A percentile compares a stretch with the other conserved stretches of the same genome.
Evolutionary conservation across 208 protist genomes (phyloP).

Genomic region (Trypanosoma melophagium): DNA sequence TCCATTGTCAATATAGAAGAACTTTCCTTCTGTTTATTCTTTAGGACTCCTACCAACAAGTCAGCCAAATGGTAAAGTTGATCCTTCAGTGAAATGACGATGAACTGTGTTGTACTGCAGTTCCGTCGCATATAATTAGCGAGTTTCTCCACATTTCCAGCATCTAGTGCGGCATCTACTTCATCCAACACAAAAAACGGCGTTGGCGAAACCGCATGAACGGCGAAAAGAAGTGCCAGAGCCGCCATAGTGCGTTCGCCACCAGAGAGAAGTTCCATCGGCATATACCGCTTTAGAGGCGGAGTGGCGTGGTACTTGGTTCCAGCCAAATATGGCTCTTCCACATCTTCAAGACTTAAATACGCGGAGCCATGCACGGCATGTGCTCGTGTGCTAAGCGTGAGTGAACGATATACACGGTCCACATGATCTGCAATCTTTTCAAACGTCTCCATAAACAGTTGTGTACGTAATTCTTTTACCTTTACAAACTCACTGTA

Average conservation of each 20-base stretch:
- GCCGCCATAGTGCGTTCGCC: constrained; percentile 99
- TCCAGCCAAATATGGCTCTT: constrained; percentile 96
- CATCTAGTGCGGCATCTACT: constrained; percentile 98
- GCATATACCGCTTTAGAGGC: constrained; percentile 96
- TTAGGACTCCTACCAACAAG: constrained; percentile 95
- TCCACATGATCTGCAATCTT: constrained; percentile 89
- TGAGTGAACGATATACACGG: constrained; percentile 96
- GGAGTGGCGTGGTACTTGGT: constrained; percentile 97
- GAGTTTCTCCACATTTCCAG: constrained; percentile 95
- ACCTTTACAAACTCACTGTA: constrained; percentile 81
- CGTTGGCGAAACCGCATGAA: constrained; percentile 94
- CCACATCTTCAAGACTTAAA: constrained; percentile 93
- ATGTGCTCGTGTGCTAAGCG: constrained; percentile 69
- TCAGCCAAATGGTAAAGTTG: constrained; percentile 95
- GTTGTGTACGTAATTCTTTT: constrained; percentile 82
- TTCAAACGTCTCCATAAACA: constrained; percentile 94
- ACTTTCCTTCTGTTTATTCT: constrained; percentile 82
- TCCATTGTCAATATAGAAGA: constrained; percentile 89
- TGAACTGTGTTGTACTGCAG: constrained; percentile 89
- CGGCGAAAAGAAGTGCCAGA: constrained; percentile 97
- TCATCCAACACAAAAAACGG: constrained; percentile 99
- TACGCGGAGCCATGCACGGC: constrained; percentile 92
- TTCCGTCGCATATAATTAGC: constrained; percentile 92
- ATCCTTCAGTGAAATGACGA: constrained; percentile 99
- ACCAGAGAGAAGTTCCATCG: constrained; percentile 97